Evolutionary conservation across 345 rosid genomes (phyloP), one percentile per base, ranked within the genome.

Genomic region (Hevea brasiliensis): DNA sequence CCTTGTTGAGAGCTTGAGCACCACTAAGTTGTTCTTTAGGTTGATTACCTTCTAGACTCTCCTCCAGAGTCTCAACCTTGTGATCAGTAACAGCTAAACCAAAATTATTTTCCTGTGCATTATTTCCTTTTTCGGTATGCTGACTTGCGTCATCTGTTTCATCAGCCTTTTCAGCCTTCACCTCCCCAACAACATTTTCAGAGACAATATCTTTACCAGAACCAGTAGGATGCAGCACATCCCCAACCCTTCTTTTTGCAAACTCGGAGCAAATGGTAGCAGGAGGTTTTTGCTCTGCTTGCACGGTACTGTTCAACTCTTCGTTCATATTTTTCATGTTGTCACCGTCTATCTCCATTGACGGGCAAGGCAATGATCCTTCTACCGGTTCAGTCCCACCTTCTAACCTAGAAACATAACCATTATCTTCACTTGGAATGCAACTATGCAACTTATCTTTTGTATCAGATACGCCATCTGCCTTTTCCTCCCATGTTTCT

Each of bases 1-100:
- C 66, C 67, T 27, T 81, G 10, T 27, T 71, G 57, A 62, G 37
- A 73, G 60, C 67, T 23, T 65, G 63, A 27, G 71, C 68, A 57
- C 41, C 56, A 42, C 61, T 13, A 59, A 14, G 57, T 45, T 61
- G 74, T 78, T 74, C 84, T 50, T 72, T 44, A 14, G 47, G 60
- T 37, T 70, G 79, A 17, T 50, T 57, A 63, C 72, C 72, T 68
- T 84, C 80, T 21, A 62, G 54, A 68, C 67, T 76, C 70, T 66
- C 77, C 73, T 78, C 83, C 44, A 41, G 62, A 56, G 47, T 70
- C 78, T 78, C 90, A 75, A 44, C 75, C 68, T 84, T 80, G n/a
- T 50, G 57, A 12, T 66, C 71, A 35, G 68, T 53, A 57, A 13
- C 76, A 71, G 77, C 80, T 53, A 80, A 74, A 60, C 65, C 83